Conservation (phyloP, 352 stramenopile species). For the Thalassiosira allenii region DNA sequence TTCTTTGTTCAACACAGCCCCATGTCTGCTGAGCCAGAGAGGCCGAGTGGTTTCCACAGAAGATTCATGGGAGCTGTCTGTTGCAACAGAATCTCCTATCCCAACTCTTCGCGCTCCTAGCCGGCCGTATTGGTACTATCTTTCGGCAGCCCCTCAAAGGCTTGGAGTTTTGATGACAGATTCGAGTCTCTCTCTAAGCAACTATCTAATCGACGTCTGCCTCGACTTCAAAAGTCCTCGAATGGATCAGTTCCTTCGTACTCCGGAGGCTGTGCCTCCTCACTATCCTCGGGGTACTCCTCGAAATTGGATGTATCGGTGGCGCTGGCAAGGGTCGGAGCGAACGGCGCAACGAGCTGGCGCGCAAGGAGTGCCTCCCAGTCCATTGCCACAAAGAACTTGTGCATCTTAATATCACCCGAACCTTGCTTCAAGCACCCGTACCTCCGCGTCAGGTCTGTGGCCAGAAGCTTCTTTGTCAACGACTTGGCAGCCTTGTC, state of each 20-base stretch:
- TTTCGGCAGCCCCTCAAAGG: too few species aligned
- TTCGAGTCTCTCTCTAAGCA: too few species aligned
- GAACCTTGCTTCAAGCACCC: conserved; percentile 96
- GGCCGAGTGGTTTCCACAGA: too few species aligned
- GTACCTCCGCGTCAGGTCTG: conserved; percentile 96
- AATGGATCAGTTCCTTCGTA: conserved; percentile 93
- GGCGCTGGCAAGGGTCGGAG: conserved; percentile 90
- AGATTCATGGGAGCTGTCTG: too few species aligned
- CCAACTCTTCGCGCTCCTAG: too few species aligned
- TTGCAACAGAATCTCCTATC: too few species aligned
- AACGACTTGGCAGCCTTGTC: conserved; percentile 94
- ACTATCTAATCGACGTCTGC: too few species aligned
- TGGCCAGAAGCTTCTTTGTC: conserved; percentile 95
- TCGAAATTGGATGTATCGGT: conserved; percentile 98
- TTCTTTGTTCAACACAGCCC: too few species aligned
- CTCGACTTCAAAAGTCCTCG: conserved; percentile 90
- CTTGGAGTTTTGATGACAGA: too few species aligned
- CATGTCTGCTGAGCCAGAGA: too few species aligned
- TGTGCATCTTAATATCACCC: conserved; percentile 96
- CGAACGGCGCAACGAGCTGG: conserved; percentile 92
- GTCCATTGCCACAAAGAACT: conserved; percentile 93
- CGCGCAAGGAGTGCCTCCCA: conserved; percentile 91
- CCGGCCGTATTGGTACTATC: too few species aligned
- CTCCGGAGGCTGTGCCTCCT: conserved; percentile 91
- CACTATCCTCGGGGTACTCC: conserved; percentile 92